Conservation (phyloP, 2,329 filamentous ascomycete genomes). For the Calonectria henricotiae region DNA sequence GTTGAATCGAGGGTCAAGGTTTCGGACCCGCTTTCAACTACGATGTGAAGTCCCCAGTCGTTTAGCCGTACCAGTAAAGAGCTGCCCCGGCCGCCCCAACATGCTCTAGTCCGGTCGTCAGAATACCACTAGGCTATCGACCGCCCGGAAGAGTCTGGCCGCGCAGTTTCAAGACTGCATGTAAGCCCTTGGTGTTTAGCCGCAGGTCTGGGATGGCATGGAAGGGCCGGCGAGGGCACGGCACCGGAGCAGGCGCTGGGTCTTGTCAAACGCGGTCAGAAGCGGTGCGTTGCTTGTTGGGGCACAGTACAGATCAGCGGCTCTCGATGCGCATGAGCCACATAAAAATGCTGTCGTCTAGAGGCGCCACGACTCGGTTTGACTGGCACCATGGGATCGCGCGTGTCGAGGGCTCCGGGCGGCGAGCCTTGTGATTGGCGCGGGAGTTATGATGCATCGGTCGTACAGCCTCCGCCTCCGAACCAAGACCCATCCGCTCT, state of each 20-base stretch:
- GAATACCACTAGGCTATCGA: conserved; percentile 43
- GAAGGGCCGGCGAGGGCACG: conserved; percentile 19
- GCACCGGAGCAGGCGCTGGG: conserved; percentile 13
- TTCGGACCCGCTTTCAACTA: conserved; percentile 44
- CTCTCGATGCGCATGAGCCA: conserved; percentile 42
- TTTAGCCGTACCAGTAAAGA: conserved; percentile 54
- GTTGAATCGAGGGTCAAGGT: conserved; percentile 43
- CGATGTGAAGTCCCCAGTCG: conserved; percentile 40
- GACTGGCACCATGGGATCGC: conserved; percentile 47
- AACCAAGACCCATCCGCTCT: conserved; percentile 41
- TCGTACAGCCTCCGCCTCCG: conserved; percentile 49
- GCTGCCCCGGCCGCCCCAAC: conserved; percentile 41
- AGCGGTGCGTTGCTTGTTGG: conserved; percentile 24
- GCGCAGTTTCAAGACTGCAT: conserved; percentile 39
- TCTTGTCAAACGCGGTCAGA: conserved; percentile 18
- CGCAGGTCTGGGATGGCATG: conserved; percentile 35
- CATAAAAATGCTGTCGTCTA: conserved; percentile 42
- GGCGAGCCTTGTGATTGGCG: conserved; percentile 51
- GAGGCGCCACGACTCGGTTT: conserved; percentile 45
- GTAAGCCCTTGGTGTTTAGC: conserved; percentile 44
- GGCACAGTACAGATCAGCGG: conserved; percentile 37
- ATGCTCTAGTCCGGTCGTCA: conserved; percentile 45
- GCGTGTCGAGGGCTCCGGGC: conserved; percentile 43
- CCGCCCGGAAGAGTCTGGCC: conserved; percentile 23
- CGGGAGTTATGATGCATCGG: conserved; percentile 52